phyloP scores from a whole-genome alignment of 1,284 basidiomycete genomes.

The Tylopilus sp. region DNA sequence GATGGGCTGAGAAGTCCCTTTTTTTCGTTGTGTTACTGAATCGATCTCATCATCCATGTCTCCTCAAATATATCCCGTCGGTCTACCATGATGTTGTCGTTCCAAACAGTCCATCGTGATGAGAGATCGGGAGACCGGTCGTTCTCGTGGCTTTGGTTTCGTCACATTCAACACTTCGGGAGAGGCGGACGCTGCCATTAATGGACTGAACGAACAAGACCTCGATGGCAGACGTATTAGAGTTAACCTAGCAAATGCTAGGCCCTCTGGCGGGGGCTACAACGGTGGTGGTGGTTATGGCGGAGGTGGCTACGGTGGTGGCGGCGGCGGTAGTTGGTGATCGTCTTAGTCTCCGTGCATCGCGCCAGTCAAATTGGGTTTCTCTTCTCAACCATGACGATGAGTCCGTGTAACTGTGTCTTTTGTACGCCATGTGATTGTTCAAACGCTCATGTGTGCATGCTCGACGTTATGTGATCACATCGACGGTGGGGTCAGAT shows the following conservation, averaged over 20 bases:
- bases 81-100: constrained; percentile 12
- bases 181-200: constrained; percentile 81
- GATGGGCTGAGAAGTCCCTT: constrained; percentile 34
- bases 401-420: constrained; percentile 13
- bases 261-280: constrained; percentile 37
- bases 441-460: not conserved
- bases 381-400: constrained; percentile 2
- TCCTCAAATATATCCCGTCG: constrained; percentile 11
- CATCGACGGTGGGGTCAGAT: too few relatives aligned
- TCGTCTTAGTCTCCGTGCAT: constrained; percentile 8
- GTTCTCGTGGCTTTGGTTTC: constrained; percentile 95
- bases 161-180: constrained; percentile 62
- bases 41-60: constrained; percentile 28
- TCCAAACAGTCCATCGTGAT: constrained; percentile 81
- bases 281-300: constrained; percentile 10
- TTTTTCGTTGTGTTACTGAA: constrained; percentile 33
- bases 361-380: constrained; percentile 5
- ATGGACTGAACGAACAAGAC: constrained; percentile 80
- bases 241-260: constrained; percentile 92
- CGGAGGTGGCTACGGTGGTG: constrained; percentile 7
- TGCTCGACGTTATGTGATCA: too few relatives aligned
- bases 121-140: constrained; percentile 95
- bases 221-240: constrained; percentile 90
- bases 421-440: constrained; percentile 2
- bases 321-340: constrained; percentile 6